Percentiles rank a stretch among this genome's conserved stretches.
Conservation (phyloP, 345 rosid species). For the Chamaenerion angustifolium region DNA sequence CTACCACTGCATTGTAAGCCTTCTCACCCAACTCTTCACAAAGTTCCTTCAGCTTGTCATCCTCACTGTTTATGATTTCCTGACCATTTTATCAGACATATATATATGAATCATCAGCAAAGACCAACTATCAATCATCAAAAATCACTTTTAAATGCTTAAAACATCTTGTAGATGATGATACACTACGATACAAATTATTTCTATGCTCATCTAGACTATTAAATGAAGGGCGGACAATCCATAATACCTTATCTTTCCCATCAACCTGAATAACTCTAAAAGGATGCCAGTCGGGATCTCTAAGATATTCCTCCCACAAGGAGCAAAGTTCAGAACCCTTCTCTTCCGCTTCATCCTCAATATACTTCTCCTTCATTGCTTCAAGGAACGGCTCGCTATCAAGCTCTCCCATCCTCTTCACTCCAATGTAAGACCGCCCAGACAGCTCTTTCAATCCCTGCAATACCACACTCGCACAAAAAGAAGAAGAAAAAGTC, state of each 20-base stretch:
- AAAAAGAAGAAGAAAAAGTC: no score
- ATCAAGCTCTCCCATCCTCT: conserved; percentile 96
- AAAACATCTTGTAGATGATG: no score
- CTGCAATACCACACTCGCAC: no score
- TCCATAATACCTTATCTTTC: conserved; percentile 59
- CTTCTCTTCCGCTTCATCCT: conserved; percentile 63
- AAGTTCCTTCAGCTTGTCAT: conserved; percentile 50
- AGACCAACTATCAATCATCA: no score
- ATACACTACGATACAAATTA: no score
- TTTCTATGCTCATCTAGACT: no score
- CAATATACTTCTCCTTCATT: conserved; percentile 52
- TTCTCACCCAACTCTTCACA: conserved; percentile 44
- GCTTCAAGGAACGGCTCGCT: conserved; percentile 60
- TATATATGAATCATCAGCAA: no score
- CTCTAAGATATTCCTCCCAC: conserved; percentile 92
- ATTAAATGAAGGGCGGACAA: no score
- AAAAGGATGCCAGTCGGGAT: conserved; percentile 96
- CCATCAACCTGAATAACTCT: conserved; percentile 40
- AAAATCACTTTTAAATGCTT: no score
- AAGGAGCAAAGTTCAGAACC: conserved; percentile 68
- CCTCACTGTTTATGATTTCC: conserved; percentile 55
- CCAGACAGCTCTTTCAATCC: conserved; percentile 32
- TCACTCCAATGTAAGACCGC: conserved; percentile 46
- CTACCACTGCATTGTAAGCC: conserved; percentile 42
- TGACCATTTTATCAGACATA: no score